A percentile compares a stretch with the other conserved stretches of the same genome.
Evolutionary conservation across 2,329 filamentous ascomycete species (phyloP).

Genomic region (Myriosclerotinia scirpicola): DNA sequence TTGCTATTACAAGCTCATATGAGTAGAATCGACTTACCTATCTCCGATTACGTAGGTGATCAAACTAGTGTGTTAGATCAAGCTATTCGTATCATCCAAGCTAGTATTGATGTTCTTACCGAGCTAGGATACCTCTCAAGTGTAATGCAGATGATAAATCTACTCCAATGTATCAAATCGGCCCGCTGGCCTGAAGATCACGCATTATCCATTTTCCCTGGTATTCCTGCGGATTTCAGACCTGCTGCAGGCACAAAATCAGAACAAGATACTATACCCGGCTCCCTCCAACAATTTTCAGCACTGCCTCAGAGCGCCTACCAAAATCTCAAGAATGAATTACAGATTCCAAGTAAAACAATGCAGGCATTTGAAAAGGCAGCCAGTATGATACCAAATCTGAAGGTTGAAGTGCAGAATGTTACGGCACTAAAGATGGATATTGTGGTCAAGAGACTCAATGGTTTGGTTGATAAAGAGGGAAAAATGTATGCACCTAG

Average conservation of each 20-base stretch:
- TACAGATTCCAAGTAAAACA: slow-evolving; percentile 53
- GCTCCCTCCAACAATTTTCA: slow-evolving; percentile 40
- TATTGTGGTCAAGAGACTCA: slow-evolving; percentile 64
- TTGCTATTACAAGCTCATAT: slow-evolving; percentile 93
- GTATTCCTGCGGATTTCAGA: slow-evolving; percentile 51
- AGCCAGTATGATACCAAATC: slow-evolving; percentile 64
- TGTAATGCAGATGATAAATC: slow-evolving; percentile 75
- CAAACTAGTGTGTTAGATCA: slow-evolving; percentile 89
- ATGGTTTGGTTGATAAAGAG: slow-evolving; percentile 63
- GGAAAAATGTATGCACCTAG: slow-evolving; percentile 80
- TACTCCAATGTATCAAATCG: slow-evolving; percentile 90
- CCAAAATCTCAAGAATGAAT: slow-evolving; percentile 50
- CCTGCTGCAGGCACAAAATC: background rate
- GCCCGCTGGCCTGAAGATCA: slow-evolving; percentile 87
- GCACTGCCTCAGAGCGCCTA: slow-evolving; percentile 37
- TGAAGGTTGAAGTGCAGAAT: slow-evolving; percentile 61
- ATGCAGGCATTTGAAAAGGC: slow-evolving; percentile 53
- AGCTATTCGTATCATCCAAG: slow-evolving; percentile 94
- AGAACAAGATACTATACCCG: slow-evolving; percentile 39
- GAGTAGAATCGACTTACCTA: slow-evolving; percentile 87
- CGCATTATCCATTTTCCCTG: slow-evolving; percentile 76
- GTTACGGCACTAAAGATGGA: slow-evolving; percentile 63
- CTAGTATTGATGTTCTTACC: slow-evolving; percentile 87
- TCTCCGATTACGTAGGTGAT: slow-evolving; percentile 96
- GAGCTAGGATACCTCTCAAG: slow-evolving; percentile 82